Evolutionary conservation across 2,329 filamentous ascomycete genomes (phyloP).

Genomic region (Shiraia bambusicola): DNA sequence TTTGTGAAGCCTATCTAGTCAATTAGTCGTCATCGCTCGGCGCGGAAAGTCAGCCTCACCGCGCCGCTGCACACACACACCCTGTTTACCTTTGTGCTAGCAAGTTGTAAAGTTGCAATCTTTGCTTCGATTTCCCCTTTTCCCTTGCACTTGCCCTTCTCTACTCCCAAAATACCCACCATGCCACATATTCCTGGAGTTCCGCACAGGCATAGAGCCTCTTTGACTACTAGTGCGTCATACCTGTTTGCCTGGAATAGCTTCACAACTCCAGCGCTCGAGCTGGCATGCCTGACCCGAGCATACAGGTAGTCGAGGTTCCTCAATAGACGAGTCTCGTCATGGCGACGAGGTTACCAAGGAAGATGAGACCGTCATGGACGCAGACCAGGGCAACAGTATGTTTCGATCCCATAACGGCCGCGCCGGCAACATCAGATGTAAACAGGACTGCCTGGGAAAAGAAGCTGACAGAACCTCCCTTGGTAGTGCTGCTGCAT

Average conservation of each 20-base stretch:
- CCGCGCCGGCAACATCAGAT: not conserved
- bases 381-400: conserved; percentile 94
- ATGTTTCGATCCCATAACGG: conserved; percentile 37
- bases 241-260: conserved; percentile 1
- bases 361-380: conserved; percentile 76
- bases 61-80: conserved; percentile 17
- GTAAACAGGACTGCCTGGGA: not conserved
- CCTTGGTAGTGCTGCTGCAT: conserved; percentile 76
- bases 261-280: not conserved
- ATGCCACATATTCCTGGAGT: conserved; percentile 42
- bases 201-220: conserved; percentile 26
- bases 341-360: conserved; percentile 44
- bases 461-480: conserved; percentile 16
- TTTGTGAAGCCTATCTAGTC: conserved; percentile 24
- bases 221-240: conserved; percentile 33
- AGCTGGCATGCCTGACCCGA: conserved; percentile 19
- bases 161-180: conserved; percentile 14
- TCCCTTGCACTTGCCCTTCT: not conserved
- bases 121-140: not conserved
- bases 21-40: conserved; percentile 29
- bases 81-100: conserved; percentile 16
- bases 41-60: conserved; percentile 18
- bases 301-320: conserved; percentile 44
- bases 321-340: conserved; percentile 44
- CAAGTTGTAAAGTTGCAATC: conserved; percentile 5